Base-by-base conservation (phyloP, 2,329 filamentous ascomycete species). In the Colletotrichum aenigma region DNA sequence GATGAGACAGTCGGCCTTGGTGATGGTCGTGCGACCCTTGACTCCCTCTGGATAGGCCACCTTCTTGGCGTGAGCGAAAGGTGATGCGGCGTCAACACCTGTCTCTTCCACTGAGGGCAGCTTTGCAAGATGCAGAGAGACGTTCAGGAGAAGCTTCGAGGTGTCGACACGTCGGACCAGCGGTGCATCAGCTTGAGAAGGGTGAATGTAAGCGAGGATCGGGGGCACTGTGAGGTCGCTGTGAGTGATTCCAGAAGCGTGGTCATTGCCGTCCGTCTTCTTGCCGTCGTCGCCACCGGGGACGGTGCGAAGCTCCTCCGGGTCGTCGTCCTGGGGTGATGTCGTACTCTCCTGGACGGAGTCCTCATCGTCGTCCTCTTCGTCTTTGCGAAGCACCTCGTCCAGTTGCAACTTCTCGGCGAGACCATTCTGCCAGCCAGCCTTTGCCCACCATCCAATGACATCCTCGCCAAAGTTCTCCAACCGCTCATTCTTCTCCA, bases 391-490 rank as follows among this genome's bases (percentile, higher is more conserved):
- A 66, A 97, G 88, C 6, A 96, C 90, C 60, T 93, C 88, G 66
- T 91, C 87, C 68, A 98, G 86, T 2, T 93, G 91, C 9, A 98
- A 89, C 84, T 98, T 98, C 67, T 94, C 91, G 1, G 91, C 91
- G 4, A 98, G 87, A 0, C 95, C 94, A 4, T 91, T 88, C 84
- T 98, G 96, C 97, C 97, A 99, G 70, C 93, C 93, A 1, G 96
- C 93, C 83, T 98, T 98, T 38, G 96, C 95, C 96, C 96, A 98
- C 94, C 95, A 98, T 8, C 96, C 96, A 18, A 98, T 88, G 7
- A 98, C 92, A 81, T 98, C 96, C 83, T 98, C 96, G 36, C 94
- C 94, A 64, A 99, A 93, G 71, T 93, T 97, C 80, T 98, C 95
- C 77, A 99, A 91, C 13, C 91, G 92, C 34, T 96, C 93, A 80